A percentile compares a stretch with the other conserved stretches of the same genome.
Evolutionary conservation across 192 early-diverging fungal genomes (phyloP).

Genomic region (Coemansia aciculifera): DNA sequence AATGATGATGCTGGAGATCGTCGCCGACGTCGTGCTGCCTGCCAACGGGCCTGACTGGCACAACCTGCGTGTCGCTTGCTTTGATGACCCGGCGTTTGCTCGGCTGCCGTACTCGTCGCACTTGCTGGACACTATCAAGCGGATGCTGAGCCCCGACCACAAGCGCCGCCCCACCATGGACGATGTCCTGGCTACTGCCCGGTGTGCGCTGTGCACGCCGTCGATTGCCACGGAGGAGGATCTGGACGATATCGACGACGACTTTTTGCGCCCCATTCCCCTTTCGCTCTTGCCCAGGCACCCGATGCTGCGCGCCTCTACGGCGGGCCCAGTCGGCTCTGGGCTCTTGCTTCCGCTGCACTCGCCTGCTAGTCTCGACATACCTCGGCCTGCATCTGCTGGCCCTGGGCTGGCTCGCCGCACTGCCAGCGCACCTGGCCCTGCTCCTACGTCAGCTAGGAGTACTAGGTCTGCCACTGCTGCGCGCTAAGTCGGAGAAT

Average conservation of each 20-base stretch:
- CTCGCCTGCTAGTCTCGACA: neutral
- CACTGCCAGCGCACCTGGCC: slow-evolving; percentile 38
- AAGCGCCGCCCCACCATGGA: slow-evolving; percentile 58
- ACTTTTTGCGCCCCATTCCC: neutral
- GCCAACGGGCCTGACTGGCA: slow-evolving; percentile 90
- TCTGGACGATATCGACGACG: slow-evolving; percentile 9
- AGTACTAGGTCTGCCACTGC: slow-evolving; percentile 15
- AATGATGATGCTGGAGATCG: slow-evolving; percentile 84
- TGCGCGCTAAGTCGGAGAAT: slow-evolving; percentile 25
- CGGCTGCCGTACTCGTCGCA: slow-evolving; percentile 50
- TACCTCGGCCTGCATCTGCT: slow-evolving; percentile 8
- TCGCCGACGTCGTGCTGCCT: slow-evolving; percentile 82
- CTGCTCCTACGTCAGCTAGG: slow-evolving; percentile 18
- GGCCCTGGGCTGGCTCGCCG: slow-evolving; percentile 26
- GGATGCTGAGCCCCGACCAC: slow-evolving; percentile 66
- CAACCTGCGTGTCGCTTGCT: slow-evolving; percentile 74
- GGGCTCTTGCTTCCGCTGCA: neutral
- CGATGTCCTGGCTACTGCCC: slow-evolving; percentile 48
- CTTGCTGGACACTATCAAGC: slow-evolving; percentile 64
- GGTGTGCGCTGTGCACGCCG: slow-evolving; percentile 31
- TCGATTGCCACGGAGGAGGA: slow-evolving; percentile 22
- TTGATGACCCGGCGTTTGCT: slow-evolving; percentile 60
- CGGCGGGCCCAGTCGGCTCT: slow-evolving; percentile 16
- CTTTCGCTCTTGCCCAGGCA: slow-evolving; percentile 10
- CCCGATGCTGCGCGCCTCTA: slow-evolving; percentile 29